Evolutionary conservation across 2,329 filamentous ascomycete genomes (phyloP).

Genomic region (Macrophomina pseudophaseolina): DNA sequence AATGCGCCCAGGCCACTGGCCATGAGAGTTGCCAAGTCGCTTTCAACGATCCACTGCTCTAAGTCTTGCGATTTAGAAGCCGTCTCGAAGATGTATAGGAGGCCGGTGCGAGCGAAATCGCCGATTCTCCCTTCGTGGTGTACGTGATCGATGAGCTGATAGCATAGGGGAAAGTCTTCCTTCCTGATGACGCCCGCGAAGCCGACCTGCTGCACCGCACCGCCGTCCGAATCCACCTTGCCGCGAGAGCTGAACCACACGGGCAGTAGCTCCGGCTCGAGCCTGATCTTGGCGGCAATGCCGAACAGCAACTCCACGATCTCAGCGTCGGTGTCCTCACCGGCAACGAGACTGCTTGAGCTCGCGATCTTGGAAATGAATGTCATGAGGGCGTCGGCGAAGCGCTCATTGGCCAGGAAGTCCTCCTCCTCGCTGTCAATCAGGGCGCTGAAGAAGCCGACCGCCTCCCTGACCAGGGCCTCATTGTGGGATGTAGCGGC

Average conservation of each 20-base stretch:
- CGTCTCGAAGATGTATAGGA: constrained; percentile 95
- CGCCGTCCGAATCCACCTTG: constrained; percentile 45
- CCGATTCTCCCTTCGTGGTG: constrained; percentile 93
- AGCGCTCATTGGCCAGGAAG: constrained; percentile 84
- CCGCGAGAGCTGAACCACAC: constrained; percentile 81
- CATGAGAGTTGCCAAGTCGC: constrained; percentile 95
- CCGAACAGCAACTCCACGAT: constrained; percentile 95
- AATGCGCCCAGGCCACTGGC: constrained; percentile 87
- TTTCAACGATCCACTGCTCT: constrained; percentile 97
- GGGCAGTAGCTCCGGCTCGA: constrained; percentile 83
- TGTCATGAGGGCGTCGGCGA: constrained; percentile 86
- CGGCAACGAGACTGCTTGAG: constrained; percentile 72
- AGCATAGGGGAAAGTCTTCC: constrained; percentile 94
- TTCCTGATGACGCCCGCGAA: constrained; percentile 85
- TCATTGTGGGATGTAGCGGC: constrained; percentile 84
- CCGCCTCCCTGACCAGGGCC: constrained; percentile 81
- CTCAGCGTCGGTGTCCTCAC: constrained; percentile 81
- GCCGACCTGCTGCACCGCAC: constrained; percentile 62
- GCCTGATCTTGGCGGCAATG: constrained; percentile 91
- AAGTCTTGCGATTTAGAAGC: constrained; percentile 80
- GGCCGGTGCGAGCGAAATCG: constrained; percentile 91
- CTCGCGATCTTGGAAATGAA: constrained; percentile 80
- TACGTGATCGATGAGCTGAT: constrained; percentile 93
- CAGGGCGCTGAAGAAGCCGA: constrained; percentile 85
- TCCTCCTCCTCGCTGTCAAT: constrained; percentile 97